phyloP scores from a whole-genome alignment of 371 early-diverging fungal species.

The Fennellomyces sp. region DNA sequence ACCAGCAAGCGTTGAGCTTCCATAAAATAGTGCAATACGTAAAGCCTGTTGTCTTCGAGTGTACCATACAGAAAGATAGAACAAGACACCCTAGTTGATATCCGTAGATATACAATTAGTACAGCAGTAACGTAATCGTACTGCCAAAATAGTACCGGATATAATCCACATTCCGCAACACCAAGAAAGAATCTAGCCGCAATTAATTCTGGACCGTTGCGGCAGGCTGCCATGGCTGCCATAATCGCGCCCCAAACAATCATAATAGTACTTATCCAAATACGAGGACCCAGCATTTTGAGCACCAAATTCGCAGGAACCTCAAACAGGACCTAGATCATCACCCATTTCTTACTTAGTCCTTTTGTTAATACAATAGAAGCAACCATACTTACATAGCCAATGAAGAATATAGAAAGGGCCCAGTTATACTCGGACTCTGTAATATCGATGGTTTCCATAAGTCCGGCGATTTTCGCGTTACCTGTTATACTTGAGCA shows the following conservation, averaged over 20 bases:
- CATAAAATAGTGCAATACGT: constrained; percentile 71
- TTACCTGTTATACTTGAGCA: constrained; percentile 33
- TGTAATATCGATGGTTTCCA: constrained; percentile 39
- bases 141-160: neutral
- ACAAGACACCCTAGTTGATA: constrained; percentile 42
- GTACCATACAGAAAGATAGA: constrained; percentile 54
- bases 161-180: constrained; percentile 49
- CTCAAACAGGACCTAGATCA: constrained; percentile 58
- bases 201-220: constrained; percentile 48
- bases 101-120: no score
- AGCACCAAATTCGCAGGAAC: constrained; percentile 74
- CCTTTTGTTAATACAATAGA: constrained; percentile 27
- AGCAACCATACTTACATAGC: constrained; percentile 47
- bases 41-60: constrained; percentile 64
- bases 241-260: constrained; percentile 46
- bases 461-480: constrained; percentile 63
- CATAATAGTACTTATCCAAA: constrained; percentile 72
- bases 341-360: neutral
- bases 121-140: neutral
- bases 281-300: constrained; percentile 63
- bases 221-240: constrained; percentile 49
- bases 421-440: constrained; percentile 56
- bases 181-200: constrained; percentile 72
- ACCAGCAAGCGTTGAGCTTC: constrained; percentile 67
- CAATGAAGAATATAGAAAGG: constrained; percentile 66